Conservation (phyloP, 371 early-diverging fungal species). For the Zychaea mexicana region DNA sequence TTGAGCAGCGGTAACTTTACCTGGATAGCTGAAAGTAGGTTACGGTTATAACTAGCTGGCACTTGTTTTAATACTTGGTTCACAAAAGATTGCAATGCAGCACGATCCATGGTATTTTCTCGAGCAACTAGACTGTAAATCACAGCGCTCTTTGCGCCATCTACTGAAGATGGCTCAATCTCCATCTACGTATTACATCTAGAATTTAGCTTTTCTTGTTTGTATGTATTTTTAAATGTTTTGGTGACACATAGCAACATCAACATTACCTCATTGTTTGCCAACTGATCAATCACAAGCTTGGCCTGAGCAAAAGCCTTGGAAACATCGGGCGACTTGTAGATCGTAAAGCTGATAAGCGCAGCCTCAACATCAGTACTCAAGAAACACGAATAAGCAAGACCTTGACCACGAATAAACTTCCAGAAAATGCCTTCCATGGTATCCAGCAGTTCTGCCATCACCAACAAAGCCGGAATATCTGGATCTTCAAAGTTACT, state of each 20-base stretch:
- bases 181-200: conserved; percentile 39
- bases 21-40: conserved; percentile 49
- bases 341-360: conserved; percentile 57
- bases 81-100: conserved; percentile 63
- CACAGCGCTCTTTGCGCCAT: conserved; percentile 70
- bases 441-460: conserved; percentile 61
- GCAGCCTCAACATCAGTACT: conserved; percentile 54
- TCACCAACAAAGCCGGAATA: conserved; percentile 59
- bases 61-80: conserved; percentile 62
- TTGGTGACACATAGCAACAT: too few species aligned
- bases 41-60: conserved; percentile 54
- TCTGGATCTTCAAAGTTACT: conserved; percentile 57
- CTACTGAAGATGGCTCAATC: conserved; percentile 58
- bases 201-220: too few species aligned
- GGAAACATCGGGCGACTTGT: conserved; percentile 60
- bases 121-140: conserved; percentile 60
- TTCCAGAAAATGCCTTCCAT: conserved; percentile 74
- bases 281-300: conserved; percentile 55
- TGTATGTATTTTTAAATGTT: too few species aligned
- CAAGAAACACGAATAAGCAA: conserved; percentile 64
- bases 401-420: conserved; percentile 67
- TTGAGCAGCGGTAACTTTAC: conserved; percentile 12
- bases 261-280: conserved; percentile 47
- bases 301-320: conserved; percentile 64
- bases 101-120: conserved; percentile 60